These are phyloP conservation scores for Marchantia polymorpha DNA, from an alignment of 225 moss, liverwort and hornwort genomes.

Conservation along the genomic window DNA sequence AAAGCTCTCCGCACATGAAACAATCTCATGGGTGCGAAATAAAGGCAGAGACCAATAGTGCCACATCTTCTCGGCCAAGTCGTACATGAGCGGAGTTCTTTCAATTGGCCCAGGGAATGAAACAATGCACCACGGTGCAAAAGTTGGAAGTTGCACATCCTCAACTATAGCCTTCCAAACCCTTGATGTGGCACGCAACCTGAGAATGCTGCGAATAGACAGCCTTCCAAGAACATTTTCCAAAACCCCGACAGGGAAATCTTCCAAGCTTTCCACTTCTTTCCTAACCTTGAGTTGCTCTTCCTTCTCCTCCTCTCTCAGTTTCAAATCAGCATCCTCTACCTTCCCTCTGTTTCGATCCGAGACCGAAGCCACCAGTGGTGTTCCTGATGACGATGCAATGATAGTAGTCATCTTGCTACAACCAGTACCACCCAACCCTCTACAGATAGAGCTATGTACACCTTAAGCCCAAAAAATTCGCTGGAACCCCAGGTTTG, in stretches of 20 bases:
- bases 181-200: background rate
- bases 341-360: background rate
- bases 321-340: background rate
- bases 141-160: conserved; percentile 1
- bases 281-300: background rate
- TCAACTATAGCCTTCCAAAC: background rate
- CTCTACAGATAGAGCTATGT: too few species aligned
- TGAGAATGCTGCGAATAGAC: background rate
- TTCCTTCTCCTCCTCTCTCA: background rate
- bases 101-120: conserved; percentile 1
- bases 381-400: background rate
- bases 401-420: background rate
- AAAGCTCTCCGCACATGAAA: conserved; percentile 1
- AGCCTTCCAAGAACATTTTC: conserved; percentile 2
- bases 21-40: background rate
- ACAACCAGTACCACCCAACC: background rate
- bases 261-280: background rate
- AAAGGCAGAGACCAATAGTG: conserved; percentile 2
- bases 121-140: background rate
- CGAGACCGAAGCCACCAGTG: background rate
- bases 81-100: conserved; percentile 7
- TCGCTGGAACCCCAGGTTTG: too few species aligned
- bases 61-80: conserved; percentile 1
- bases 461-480: too few species aligned
- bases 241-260: background rate